A percentile compares a stretch with the other conserved stretches of the same genome.
Evolutionary conservation across 1,139 yeast species (phyloP).

Genomic region (Geotrichum klebahnii): DNA sequence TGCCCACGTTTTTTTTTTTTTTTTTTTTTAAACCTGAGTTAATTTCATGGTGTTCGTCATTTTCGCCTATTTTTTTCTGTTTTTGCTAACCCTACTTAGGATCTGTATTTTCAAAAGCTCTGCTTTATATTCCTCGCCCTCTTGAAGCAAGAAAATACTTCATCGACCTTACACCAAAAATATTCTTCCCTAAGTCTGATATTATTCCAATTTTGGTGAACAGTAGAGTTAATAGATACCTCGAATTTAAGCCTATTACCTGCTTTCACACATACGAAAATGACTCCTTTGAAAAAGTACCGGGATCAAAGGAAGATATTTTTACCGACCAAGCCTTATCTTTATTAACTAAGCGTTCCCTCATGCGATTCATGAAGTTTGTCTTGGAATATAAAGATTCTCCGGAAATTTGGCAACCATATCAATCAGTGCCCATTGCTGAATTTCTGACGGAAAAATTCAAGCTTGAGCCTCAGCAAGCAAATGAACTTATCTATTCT

Average conservation of each 20-base stretch:
- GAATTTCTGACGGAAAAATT: slow-evolving; percentile 60
- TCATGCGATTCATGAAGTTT: slow-evolving; percentile 92
- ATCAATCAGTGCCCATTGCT: slow-evolving; percentile 53
- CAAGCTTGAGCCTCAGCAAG: slow-evolving; percentile 68
- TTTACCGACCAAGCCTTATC: slow-evolving; percentile 83
- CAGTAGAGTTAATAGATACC: slow-evolving; percentile 81
- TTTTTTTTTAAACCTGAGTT: not conserved
- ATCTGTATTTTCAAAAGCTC: slow-evolving; percentile 37
- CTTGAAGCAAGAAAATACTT: slow-evolving; percentile 72
- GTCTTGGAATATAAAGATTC: slow-evolving; percentile 60
- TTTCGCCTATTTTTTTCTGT: not conserved
- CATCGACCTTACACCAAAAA: slow-evolving; percentile 82
- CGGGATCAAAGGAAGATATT: slow-evolving; percentile 86
- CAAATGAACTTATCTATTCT: slow-evolving; percentile 76
- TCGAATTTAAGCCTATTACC: slow-evolving; percentile 85
- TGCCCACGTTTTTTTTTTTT: not conserved
- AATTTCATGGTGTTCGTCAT: not conserved
- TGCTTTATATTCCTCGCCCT: slow-evolving; percentile 61
- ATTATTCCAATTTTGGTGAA: slow-evolving; percentile 71
- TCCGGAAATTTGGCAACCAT: slow-evolving; percentile 50
- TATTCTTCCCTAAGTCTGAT: slow-evolving; percentile 85
- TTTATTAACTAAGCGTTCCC: slow-evolving; percentile 68
- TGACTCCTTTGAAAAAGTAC: slow-evolving; percentile 75
- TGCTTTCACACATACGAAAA: slow-evolving; percentile 89
- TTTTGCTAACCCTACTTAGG: slow-evolving; percentile 16